Evolutionary conservation across 768 basidiomycete genomes (phyloP).

Genomic region (Lactifluus echinatus): DNA sequence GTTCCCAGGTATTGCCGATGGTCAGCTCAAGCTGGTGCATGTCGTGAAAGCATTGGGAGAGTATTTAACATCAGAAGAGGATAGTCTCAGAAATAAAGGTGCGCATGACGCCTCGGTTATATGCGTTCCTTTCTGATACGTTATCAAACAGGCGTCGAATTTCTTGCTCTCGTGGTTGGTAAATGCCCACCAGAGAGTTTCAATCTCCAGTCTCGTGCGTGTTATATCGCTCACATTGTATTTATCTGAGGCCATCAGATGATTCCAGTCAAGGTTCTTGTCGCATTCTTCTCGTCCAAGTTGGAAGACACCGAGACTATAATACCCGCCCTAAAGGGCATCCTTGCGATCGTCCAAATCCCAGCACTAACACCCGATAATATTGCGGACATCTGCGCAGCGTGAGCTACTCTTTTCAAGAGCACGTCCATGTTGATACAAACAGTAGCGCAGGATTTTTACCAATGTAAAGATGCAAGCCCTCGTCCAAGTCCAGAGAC

Average conservation of each 20-base stretch:
- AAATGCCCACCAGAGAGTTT: constrained; percentile 52
- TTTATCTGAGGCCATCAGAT: neutral
- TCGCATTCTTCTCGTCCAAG: constrained; percentile 77
- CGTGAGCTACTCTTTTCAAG: constrained; percentile 39
- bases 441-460: constrained; percentile 48
- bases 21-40: constrained; percentile 53
- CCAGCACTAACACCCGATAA: constrained; percentile 59
- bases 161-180: constrained; percentile 66
- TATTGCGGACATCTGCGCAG: constrained; percentile 45
- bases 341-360: constrained; percentile 55
- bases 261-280: constrained; percentile 74
- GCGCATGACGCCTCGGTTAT: neutral
- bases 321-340: constrained; percentile 70
- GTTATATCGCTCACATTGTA: neutral
- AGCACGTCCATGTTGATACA: neutral
- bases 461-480: constrained; percentile 72
- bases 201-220: constrained; percentile 75
- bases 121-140: neutral
- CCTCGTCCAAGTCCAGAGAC: constrained; percentile 74
- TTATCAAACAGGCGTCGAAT: constrained; percentile 57
- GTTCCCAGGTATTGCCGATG: constrained; percentile 42
- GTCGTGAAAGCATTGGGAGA: constrained; percentile 83
- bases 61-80: constrained; percentile 83
- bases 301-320: constrained; percentile 80
- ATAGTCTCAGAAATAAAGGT: constrained; percentile 74